phyloP scores from a whole-genome alignment of 2,329 filamentous ascomycete species.

The Colletotrichum tabaci region DNA sequence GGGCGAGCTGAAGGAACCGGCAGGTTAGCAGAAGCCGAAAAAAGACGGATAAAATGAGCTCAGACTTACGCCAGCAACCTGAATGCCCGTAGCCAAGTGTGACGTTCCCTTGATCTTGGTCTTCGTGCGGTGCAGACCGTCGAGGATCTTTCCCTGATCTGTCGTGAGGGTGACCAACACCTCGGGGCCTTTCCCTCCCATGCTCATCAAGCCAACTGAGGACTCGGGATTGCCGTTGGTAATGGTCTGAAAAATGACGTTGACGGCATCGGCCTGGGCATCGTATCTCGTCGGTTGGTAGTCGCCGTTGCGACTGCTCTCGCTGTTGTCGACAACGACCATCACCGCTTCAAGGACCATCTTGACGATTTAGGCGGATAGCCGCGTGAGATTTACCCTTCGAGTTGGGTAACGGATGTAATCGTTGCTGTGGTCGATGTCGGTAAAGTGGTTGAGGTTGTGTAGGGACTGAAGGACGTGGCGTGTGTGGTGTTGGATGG shows the following conservation, averaged over 20 bases:
- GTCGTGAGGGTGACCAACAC: conserved; percentile 96
- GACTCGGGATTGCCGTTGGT: conserved; percentile 97
- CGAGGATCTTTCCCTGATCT: conserved; percentile 95
- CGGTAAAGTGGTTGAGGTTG: neutral
- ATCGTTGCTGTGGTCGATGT: neutral
- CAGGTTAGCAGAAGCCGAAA: conserved; percentile 43
- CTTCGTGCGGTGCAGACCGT: conserved; percentile 90
- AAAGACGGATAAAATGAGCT: conserved; percentile 33
- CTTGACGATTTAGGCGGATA: conserved; percentile 64
- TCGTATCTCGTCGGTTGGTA: conserved; percentile 93
- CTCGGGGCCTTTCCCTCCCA: conserved; percentile 97
- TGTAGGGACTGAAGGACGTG: conserved; percentile 1
- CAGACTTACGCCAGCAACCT: conserved; percentile 87
- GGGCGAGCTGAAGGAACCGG: conserved; percentile 76
- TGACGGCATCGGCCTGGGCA: conserved; percentile 95
- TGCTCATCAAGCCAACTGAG: conserved; percentile 97
- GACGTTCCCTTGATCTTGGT: conserved; percentile 91
- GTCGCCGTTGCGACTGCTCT: conserved; percentile 97
- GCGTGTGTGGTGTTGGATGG: conserved; percentile 33
- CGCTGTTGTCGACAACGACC: conserved; percentile 99
- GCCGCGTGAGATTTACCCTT: neutral
- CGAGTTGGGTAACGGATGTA: neutral
- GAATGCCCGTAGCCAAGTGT: conserved; percentile 93
- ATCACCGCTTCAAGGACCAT: conserved; percentile 99
- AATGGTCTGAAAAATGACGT: conserved; percentile 95